Base-by-base conservation (phyloP, 805 yeast genomes). In the Yarrowia sp. region DNA sequence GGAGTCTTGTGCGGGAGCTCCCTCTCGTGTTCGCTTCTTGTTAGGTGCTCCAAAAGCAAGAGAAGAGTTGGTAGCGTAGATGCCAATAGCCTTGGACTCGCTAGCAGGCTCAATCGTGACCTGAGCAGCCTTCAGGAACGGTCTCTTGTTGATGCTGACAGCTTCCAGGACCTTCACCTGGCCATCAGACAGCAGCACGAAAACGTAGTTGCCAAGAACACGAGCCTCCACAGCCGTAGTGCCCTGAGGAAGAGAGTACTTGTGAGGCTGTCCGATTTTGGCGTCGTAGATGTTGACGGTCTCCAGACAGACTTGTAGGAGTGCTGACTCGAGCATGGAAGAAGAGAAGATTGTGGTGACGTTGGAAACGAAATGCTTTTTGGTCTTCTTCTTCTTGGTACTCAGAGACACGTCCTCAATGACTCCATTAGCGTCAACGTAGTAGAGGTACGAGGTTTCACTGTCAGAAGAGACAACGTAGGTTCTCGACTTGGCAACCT, bases 221-320 rank as follows among this genome's bases (percentile, higher is more conserved):
- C 56, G 48, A 19, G 67, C 67, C 38, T 46, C 40, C 14, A 63
- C 56, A 8, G 67, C 67, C n/a, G 67, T 40, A 7, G 56, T 63
- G 2, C 67, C 67, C 26, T 43, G 55, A n/a, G 67, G 67, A 15
- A 63, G 48, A 10, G 35, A 46, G 66, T 36, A 73, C 52, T 42
- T 63, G 71, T 52, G 67, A 48, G 36, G 69, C 72, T 22, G 73
- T 71, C 67, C 68, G 19, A 46, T 58, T 35, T 69, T 66, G 40
- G 42, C 46, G 55, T 45, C 69, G 61, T 32, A 66, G 40, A 63
- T 71, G 70, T 46, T 72, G 72, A 55, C 73, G 36, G 49, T 69
- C 67, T n/a, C 50, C 45, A 11, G 55, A 53, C 55, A 71, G 32
- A 63, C 67, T 48, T 63, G 67, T 8, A 63, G 67, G 8, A 63